These are phyloP conservation scores for Leccinum huronense DNA, from an alignment of 1,284 basidiomycete species.

Conservation along the genomic window DNA sequence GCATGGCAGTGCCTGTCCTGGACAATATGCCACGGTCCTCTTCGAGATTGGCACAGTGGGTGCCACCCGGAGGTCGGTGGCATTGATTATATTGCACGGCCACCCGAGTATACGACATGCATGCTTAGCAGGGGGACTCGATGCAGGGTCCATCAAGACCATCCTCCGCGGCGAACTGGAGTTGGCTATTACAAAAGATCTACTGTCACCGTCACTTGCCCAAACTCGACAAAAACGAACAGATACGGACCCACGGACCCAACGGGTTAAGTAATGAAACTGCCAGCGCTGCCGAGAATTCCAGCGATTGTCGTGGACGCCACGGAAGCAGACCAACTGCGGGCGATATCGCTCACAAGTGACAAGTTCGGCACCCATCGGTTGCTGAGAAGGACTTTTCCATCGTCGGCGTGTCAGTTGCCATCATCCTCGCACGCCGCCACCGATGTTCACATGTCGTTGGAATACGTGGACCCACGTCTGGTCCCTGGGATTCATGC, in stretches of 20 bases:
- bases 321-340: conserved; percentile 4
- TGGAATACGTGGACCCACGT: neutral
- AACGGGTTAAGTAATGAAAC: conserved; percentile 1
- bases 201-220: neutral
- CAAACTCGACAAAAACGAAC: conserved; percentile 1
- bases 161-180: neutral
- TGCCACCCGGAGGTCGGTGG: neutral
- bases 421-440: conserved; percentile 5
- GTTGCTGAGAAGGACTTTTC: neutral
- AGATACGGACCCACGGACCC: neutral
- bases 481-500: neutral
- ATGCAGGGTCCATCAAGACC: neutral
- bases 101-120: neutral
- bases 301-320: conserved; percentile 1
- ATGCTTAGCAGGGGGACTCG: neutral
- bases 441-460: conserved; percentile 12
- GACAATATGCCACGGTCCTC: neutral
- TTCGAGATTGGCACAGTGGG: conserved; percentile 4
- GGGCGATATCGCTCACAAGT: conserved; percentile 1
- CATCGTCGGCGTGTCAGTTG: neutral
- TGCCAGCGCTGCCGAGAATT: conserved; percentile 6
- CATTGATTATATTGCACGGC: neutral
- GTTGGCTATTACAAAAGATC: neutral
- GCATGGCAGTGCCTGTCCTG: neutral
- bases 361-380: conserved; percentile 4